phyloP scores from a whole-genome alignment of 148 eudicot species.

The Rhododendron williamsianum region DNA sequence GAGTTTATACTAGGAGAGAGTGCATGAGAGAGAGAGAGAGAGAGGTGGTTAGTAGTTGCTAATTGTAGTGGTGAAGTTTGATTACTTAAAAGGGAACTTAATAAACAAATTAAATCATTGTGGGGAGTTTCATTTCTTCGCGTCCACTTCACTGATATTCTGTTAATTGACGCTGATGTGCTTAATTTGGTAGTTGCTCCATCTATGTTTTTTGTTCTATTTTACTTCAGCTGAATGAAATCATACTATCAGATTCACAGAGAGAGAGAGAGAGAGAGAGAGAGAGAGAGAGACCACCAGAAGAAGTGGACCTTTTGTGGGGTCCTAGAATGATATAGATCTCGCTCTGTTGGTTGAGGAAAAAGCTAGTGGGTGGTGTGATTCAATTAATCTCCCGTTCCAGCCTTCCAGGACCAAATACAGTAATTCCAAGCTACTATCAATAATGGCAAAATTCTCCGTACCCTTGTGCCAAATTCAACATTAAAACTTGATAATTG shows the following conservation, averaged over 20 bases:
- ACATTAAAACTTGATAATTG: neutral
- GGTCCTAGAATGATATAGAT: neutral
- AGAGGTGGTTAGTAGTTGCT: neutral
- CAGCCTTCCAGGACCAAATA: neutral
- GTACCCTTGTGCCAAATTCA: neutral
- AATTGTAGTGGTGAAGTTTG: constrained; percentile 3
- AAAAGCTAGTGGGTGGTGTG: neutral
- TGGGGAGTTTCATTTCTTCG: constrained; percentile 50
- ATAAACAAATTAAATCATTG: constrained; percentile 9
- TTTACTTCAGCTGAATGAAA: neutral
- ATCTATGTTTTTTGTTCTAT: neutral
- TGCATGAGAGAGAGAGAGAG: neutral
- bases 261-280: neutral
- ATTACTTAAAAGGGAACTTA: neutral
- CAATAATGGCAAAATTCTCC: neutral
- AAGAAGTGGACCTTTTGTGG: neutral
- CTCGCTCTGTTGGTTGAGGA: neutral
- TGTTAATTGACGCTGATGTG: constrained; percentile 45
- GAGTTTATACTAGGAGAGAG: neutral
- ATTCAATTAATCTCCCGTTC: neutral
- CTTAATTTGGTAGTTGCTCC: constrained; percentile 28
- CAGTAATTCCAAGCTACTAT: neutral
- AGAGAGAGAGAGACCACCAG: neutral
- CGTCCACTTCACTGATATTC: constrained; percentile 76
- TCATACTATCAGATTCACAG: neutral